phyloP scores from a whole-genome alignment of 1,284 basidiomycete genomes.

The Leccinum fallax region DNA sequence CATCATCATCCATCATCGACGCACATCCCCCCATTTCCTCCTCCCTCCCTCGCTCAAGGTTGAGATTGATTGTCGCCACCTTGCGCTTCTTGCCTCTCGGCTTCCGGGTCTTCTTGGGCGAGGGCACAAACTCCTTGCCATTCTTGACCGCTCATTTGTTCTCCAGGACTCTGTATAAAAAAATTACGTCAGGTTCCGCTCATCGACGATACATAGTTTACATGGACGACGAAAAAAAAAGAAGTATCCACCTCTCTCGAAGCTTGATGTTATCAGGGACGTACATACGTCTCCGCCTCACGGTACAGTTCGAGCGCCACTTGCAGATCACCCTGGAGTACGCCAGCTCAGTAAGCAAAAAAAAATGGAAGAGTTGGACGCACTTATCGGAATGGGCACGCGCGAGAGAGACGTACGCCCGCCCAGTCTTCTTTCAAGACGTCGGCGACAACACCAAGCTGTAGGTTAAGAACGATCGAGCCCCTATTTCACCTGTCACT shows the following conservation, averaged over 20 bases:
- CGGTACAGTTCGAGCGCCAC: slow-evolving; percentile 74
- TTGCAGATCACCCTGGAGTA: slow-evolving; percentile 64
- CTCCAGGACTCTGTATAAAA: slow-evolving; percentile 66
- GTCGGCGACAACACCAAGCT: slow-evolving; percentile 65
- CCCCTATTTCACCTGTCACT: slow-evolving; percentile 32
- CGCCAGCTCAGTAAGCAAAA: neutral
- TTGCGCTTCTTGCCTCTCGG: slow-evolving; percentile 39
- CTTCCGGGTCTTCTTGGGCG: slow-evolving; percentile 56
- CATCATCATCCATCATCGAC: neutral
- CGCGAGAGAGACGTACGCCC: slow-evolving; percentile 76
- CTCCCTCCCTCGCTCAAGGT: slow-evolving; percentile 12
- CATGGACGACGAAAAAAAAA: slow-evolving; percentile 48
- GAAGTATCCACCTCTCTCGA: slow-evolving; percentile 77
- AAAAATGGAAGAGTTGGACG: neutral
- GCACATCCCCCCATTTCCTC: slow-evolving; percentile 15
- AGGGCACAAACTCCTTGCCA: slow-evolving; percentile 56
- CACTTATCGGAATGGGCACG: slow-evolving; percentile 77
- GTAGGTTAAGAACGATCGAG: slow-evolving; percentile 25
- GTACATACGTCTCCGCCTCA: slow-evolving; percentile 73
- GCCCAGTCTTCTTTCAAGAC: slow-evolving; percentile 73
- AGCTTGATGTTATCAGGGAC: slow-evolving; percentile 79
- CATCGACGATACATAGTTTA: slow-evolving; percentile 57
- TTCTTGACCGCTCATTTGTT: slow-evolving; percentile 72
- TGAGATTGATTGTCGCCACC: slow-evolving; percentile 23
- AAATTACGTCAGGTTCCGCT: slow-evolving; percentile 34